Evolutionary conservation across 75 land plant species (phyloP).

Genomic region (Cupressus sempervirens): DNA sequence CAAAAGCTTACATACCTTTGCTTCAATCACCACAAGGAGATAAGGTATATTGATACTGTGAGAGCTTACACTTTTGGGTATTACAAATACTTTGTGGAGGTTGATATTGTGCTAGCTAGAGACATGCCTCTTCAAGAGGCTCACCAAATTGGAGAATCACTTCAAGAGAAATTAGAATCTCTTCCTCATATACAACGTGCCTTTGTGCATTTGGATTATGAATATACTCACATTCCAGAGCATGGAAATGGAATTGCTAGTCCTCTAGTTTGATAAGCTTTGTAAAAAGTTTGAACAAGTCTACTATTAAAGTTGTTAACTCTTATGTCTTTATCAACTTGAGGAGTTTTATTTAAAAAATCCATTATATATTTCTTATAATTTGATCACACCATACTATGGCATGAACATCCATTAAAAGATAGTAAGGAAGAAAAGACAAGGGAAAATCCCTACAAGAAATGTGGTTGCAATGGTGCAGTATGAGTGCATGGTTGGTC

Average conservation of each 20-base stretch:
- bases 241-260: conserved; percentile 18
- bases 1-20: conserved; percentile 78
- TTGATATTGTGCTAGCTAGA: conserved; percentile 72
- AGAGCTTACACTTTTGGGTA: conserved; percentile 71
- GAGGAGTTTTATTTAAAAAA: too few species aligned
- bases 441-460: too few species aligned
- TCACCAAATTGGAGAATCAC: conserved; percentile 76
- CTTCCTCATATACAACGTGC: conserved; percentile 79
- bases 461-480: too few species aligned
- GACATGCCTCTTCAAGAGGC: conserved; percentile 72
- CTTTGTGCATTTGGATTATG: conserved; percentile 87
- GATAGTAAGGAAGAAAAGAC: too few species aligned
- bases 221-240: conserved; percentile 70
- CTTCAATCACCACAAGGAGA: conserved; percentile 55
- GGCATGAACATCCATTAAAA: too few species aligned
- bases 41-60: conserved; percentile 79
- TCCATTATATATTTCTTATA: too few species aligned
- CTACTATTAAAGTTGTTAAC: too few species aligned
- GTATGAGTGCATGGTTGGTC: too few species aligned
- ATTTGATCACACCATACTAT: too few species aligned
- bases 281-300: neutral
- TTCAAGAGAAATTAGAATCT: conserved; percentile 75
- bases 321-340: too few species aligned
- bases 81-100: conserved; percentile 69
- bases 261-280: neutral